Conservation (phyloP, 495 filamentous ascomycete species). For the Cercophora scortea region DNA sequence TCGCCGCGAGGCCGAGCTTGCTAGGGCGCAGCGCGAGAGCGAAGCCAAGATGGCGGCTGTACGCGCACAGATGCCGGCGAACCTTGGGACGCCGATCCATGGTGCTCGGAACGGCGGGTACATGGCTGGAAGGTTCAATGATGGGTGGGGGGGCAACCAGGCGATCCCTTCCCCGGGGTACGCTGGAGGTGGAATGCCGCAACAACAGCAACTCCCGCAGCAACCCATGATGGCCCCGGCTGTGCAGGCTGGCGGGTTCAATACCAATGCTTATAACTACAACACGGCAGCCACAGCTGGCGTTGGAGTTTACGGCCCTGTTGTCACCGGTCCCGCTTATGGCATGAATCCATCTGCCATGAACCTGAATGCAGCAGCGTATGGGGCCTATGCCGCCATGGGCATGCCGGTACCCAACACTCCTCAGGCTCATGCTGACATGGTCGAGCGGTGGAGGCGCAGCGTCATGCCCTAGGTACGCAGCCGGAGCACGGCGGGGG, state of each 20-base stretch:
- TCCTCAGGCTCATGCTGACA: conserved; percentile 24
- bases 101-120: conserved; percentile 36
- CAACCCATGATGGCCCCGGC: not conserved
- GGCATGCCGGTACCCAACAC: not conserved
- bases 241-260: not conserved
- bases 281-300: not conserved
- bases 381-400: not conserved
- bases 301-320: not conserved
- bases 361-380: too few relatives aligned
- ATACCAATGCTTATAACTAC: not conserved
- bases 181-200: conserved; percentile 1
- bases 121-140: conserved; percentile 43
- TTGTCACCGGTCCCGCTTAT: not conserved
- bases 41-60: conserved; percentile 33
- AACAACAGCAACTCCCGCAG: conserved; percentile 2
- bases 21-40: conserved; percentile 21
- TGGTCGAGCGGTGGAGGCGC: conserved; percentile 88
- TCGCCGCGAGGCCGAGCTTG: conserved; percentile 26
- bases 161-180: conserved; percentile 3
- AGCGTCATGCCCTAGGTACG: conserved; percentile 52
- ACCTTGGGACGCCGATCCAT: conserved; percentile 13
- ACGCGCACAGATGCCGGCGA: conserved; percentile 33
- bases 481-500: not conserved
- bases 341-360: not conserved
- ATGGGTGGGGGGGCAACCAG: conserved; percentile 34